These are phyloP conservation scores for Eucalyptus erythrocorys DNA, from an alignment of 345 rosid species.

Conservation along the genomic window DNA sequence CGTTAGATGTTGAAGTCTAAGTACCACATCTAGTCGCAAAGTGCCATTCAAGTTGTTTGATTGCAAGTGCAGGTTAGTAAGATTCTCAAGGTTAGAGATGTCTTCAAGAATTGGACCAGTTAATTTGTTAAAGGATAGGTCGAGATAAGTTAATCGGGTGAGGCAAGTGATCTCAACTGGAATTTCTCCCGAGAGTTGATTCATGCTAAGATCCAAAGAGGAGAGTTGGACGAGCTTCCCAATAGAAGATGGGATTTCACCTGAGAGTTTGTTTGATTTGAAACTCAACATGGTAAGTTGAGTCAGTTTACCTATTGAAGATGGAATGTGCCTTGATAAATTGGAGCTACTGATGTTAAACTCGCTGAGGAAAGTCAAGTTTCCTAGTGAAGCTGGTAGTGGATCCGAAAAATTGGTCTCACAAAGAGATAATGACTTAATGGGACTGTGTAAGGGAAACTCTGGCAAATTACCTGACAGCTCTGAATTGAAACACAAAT, in stretches of 20 bases:
- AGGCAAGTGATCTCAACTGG: not conserved
- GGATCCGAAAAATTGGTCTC: not conserved
- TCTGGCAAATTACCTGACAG: not conserved
- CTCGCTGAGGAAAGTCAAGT: not conserved
- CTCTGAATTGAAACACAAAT: not conserved
- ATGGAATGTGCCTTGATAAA: not conserved
- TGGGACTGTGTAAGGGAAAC: not conserved
- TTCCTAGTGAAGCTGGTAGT: not conserved
- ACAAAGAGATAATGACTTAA: not conserved
- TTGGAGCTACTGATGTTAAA: not conserved
- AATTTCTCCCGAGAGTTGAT: not conserved
- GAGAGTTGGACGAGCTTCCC: not conserved
- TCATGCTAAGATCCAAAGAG: not conserved
- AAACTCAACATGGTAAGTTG: not conserved
- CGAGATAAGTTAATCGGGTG: not conserved
- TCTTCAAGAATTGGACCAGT: constrained; percentile 4
- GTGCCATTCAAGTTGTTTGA: not conserved
- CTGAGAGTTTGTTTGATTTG: not conserved
- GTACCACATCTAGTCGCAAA: not conserved
- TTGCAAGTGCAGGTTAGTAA: not conserved
- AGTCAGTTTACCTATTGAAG: not conserved
- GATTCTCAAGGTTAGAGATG: not conserved
- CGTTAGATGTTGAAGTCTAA: not conserved
- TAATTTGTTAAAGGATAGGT: not conserved
- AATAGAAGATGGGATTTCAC: not conserved